These are phyloP conservation scores for Aspergillus sojae DNA, from an alignment of 2,329 filamentous ascomycete genomes.

Conservation along the genomic window DNA sequence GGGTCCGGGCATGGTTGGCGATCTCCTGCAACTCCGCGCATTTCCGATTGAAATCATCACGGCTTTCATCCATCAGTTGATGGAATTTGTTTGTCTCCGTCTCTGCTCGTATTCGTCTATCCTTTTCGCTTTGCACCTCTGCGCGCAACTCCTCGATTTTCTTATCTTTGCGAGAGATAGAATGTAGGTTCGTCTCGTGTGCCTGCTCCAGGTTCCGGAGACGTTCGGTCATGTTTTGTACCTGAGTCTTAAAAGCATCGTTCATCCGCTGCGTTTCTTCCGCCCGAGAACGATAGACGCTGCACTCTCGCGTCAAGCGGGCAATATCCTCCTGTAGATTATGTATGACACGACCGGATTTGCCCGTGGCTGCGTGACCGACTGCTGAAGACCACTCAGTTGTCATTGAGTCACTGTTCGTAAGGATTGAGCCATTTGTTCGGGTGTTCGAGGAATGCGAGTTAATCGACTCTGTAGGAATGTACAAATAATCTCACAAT, in stretches of 20 bases:
- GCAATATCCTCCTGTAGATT: constrained; percentile 55
- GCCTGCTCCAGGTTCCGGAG: constrained; percentile 50
- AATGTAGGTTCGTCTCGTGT: constrained; percentile 50
- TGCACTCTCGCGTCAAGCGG: constrained; percentile 50
- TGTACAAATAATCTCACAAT: neutral
- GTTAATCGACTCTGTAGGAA: constrained; percentile 21
- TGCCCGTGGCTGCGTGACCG: constrained; percentile 52
- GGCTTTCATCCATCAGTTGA: constrained; percentile 42
- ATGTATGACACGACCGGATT: constrained; percentile 55
- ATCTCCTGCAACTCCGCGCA: constrained; percentile 43
- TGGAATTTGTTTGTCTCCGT: constrained; percentile 39
- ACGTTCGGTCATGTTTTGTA: constrained; percentile 49
- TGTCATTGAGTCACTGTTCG: constrained; percentile 31
- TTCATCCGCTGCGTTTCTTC: constrained; percentile 52
- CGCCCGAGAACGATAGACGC: constrained; percentile 46
- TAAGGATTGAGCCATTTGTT: constrained; percentile 32
- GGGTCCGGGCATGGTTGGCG: constrained; percentile 40
- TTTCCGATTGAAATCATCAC: constrained; percentile 44
- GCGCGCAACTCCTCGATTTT: constrained; percentile 50
- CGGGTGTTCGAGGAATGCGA: constrained; percentile 27
- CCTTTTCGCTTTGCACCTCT: constrained; percentile 46
- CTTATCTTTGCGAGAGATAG: constrained; percentile 51
- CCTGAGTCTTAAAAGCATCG: constrained; percentile 48
- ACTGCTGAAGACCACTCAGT: constrained; percentile 54
- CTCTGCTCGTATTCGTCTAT: constrained; percentile 45